phyloP scores from a whole-genome alignment of 2,329 filamentous ascomycete genomes.

The Penicillium hordei region DNA sequence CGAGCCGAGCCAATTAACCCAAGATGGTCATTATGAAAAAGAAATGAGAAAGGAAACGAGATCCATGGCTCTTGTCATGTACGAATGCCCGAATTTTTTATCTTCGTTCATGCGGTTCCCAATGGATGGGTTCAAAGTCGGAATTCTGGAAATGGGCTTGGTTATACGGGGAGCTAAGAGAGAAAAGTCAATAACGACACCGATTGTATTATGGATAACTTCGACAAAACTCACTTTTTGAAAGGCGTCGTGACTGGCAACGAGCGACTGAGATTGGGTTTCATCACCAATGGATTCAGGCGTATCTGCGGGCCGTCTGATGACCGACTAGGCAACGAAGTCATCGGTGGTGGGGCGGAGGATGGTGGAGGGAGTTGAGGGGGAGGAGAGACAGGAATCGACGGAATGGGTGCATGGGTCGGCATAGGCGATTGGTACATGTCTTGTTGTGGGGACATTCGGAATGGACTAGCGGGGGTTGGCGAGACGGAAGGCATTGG shows the following conservation, averaged over 20 bases:
- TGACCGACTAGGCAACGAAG: conserved; percentile 34
- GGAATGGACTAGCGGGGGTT: conserved; percentile 31
- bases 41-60: neutral
- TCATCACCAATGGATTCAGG: conserved; percentile 45
- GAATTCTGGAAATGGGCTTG: conserved; percentile 49
- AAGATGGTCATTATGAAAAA: neutral
- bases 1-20: neutral
- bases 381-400: conserved; percentile 31
- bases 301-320: conserved; percentile 43
- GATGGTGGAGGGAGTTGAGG: conserved; percentile 23
- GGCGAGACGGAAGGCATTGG: conserved; percentile 31
- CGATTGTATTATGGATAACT: neutral
- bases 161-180: conserved; percentile 44
- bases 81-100: neutral
- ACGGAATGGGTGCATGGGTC: conserved; percentile 23
- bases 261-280: conserved; percentile 41
- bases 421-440: conserved; percentile 37
- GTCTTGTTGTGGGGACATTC: conserved; percentile 35
- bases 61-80: conserved; percentile 20
- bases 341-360: conserved; percentile 35
- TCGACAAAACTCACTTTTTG: conserved; percentile 38
- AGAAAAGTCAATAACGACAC: neutral
- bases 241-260: conserved; percentile 44
- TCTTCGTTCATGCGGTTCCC: conserved; percentile 42
- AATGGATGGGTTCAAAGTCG: conserved; percentile 49